Conservation (phyloP, 1,284 basidiomycete genomes). For the Fomitopsis palustris region DNA sequence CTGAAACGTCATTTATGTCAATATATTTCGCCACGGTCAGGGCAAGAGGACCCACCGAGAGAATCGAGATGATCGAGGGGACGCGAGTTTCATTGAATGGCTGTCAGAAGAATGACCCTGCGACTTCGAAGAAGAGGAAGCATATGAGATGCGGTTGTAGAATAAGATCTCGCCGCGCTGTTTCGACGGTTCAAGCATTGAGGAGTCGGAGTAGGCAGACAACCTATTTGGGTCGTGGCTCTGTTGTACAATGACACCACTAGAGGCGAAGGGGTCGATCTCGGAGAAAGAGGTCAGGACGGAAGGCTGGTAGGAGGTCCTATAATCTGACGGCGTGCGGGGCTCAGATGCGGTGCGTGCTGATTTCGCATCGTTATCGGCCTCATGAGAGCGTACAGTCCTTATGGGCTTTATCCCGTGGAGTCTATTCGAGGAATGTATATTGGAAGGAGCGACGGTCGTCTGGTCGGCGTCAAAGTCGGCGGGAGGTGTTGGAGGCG, state of each 20-base stretch:
- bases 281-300: constrained; percentile 55
- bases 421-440: constrained; percentile 26
- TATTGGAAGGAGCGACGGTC: constrained; percentile 22
- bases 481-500: constrained; percentile 21
- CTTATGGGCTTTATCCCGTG: constrained; percentile 48
- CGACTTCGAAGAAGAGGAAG: constrained; percentile 54
- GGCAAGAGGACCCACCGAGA: not conserved
- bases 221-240: constrained; percentile 39
- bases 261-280: constrained; percentile 57
- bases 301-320: constrained; percentile 43
- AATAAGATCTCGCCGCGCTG: constrained; percentile 32
- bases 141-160: constrained; percentile 47
- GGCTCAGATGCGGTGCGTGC: constrained; percentile 32
- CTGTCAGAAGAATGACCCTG: constrained; percentile 29
- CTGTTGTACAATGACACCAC: constrained; percentile 38
- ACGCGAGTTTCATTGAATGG: constrained; percentile 8
- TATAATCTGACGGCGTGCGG: constrained; percentile 48
- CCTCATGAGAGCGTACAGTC: constrained; percentile 42
- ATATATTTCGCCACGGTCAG: not conserved
- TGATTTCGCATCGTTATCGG: constrained; percentile 26
- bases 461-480: constrained; percentile 21
- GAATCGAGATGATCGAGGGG: constrained; percentile 1
- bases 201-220: constrained; percentile 51
- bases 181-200: constrained; percentile 39
- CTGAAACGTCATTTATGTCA: not conserved